These are phyloP conservation scores for Neonectria punicea DNA, from an alignment of 2,329 filamentous ascomycete genomes.

Conservation along the genomic window DNA sequence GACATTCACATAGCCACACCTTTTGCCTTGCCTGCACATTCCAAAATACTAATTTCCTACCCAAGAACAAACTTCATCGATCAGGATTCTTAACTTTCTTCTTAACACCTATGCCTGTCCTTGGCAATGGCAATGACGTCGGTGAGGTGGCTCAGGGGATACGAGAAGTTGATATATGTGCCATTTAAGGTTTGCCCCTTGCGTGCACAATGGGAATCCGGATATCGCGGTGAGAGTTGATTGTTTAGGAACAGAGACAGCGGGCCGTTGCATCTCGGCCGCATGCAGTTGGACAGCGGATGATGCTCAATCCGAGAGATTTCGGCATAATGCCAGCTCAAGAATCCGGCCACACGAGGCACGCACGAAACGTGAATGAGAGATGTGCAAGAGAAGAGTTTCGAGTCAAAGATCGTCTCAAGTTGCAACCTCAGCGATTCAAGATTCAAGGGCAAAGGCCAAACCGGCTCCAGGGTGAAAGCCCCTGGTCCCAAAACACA, in stretches of 20 bases:
- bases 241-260: conserved; percentile 14
- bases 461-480: conserved; percentile 33
- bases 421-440: conserved; percentile 28
- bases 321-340: conserved; percentile 53
- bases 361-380: conserved; percentile 23
- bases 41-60: not conserved
- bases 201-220: conserved; percentile 16
- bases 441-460: conserved; percentile 21
- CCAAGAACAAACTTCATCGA: not conserved
- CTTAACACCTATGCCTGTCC: not conserved
- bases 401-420: conserved; percentile 45
- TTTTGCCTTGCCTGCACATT: not conserved
- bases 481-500: conserved; percentile 32
- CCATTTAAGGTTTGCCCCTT: conserved; percentile 22
- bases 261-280: conserved; percentile 21
- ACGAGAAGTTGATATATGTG: conserved; percentile 21
- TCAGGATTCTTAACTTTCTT: not conserved
- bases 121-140: conserved; percentile 14
- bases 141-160: conserved; percentile 17
- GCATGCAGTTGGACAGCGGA: conserved; percentile 5
- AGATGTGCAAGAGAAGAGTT: conserved; percentile 21
- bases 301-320: not conserved
- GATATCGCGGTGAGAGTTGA: conserved; percentile 14
- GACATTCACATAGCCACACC: not conserved
- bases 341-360: conserved; percentile 58